A percentile compares a stretch with the other conserved stretches of the same genome.
These are phyloP conservation scores for Amaranthus palmeri DNA, from an alignment of 148 eudicot species.

Conservation along the genomic window DNA sequence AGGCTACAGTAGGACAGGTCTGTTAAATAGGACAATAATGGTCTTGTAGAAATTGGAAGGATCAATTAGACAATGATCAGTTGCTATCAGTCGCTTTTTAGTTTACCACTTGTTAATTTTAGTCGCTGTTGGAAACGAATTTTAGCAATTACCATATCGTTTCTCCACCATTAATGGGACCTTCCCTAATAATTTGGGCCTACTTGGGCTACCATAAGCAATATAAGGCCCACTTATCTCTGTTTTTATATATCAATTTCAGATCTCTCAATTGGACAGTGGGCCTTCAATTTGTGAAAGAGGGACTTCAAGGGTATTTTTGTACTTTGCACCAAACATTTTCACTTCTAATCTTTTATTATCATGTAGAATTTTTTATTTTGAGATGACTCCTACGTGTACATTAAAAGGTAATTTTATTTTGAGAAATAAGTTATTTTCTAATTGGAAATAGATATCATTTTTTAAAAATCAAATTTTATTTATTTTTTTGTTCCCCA, in stretches of 20 bases:
- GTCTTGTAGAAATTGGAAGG: not conserved
- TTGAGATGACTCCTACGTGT: too few species aligned
- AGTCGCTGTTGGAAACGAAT: slow-evolving; percentile 5
- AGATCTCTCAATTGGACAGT: not conserved
- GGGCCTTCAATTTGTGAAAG: not conserved
- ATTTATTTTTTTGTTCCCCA: too few species aligned
- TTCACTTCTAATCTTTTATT: too few species aligned
- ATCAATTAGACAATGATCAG: slow-evolving; percentile 10
- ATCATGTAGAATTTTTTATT: too few species aligned
- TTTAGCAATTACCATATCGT: not conserved
- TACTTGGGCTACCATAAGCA: not conserved
- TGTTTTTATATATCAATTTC: not conserved
- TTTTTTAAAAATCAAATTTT: too few species aligned
- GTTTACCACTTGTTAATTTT: not conserved
- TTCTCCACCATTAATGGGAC: slow-evolving; percentile 18
- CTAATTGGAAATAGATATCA: too few species aligned
- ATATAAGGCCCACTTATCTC: not conserved
- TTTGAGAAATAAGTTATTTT: too few species aligned
- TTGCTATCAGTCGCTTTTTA: slow-evolving; percentile 14
- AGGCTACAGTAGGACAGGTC: not conserved
- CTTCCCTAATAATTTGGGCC: slow-evolving; percentile 4
- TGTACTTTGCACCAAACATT: too few species aligned
- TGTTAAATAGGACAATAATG: not conserved
- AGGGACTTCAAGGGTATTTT: not conserved
- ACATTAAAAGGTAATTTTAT: too few species aligned